Evolutionary conservation across 345 rosid genomes (phyloP).

Genomic region (Kernera saxatilis): DNA sequence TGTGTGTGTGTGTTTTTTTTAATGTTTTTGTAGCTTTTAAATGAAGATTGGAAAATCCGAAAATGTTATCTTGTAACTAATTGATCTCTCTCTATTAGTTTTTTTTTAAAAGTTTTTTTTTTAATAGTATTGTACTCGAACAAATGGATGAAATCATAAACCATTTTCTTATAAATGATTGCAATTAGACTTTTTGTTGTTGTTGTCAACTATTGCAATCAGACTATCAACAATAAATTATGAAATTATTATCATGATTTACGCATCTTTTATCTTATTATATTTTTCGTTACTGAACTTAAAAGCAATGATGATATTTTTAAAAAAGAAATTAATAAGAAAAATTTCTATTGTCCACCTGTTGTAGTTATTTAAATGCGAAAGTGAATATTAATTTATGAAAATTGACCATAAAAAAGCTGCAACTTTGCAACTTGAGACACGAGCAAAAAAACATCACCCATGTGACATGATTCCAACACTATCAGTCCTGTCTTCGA

Average conservation of each 20-base stretch:
- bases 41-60: not conserved
- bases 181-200: no score
- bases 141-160: not conserved
- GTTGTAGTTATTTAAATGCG: not conserved
- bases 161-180: not conserved
- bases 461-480: slow-evolving; percentile 33
- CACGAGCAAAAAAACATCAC: slow-evolving; percentile 25
- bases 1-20: not conserved
- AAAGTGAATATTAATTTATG: not conserved
- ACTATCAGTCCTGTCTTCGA: slow-evolving; percentile 28
- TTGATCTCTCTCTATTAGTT: not conserved
- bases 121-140: not conserved
- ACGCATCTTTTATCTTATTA: not conserved
- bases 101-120: not conserved
- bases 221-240: not conserved
- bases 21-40: not conserved
- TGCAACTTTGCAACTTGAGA: slow-evolving; percentile 31
- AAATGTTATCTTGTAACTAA: not conserved
- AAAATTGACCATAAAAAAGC: slow-evolving; percentile 9
- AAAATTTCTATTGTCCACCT: not conserved
- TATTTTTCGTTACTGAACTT: not conserved
- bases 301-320: not conserved
- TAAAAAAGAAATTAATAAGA: not conserved
- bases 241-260: not conserved
- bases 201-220: no score